phyloP scores from a whole-genome alignment of 2,329 filamentous ascomycete genomes.

The Pseudocercospora musae region DNA sequence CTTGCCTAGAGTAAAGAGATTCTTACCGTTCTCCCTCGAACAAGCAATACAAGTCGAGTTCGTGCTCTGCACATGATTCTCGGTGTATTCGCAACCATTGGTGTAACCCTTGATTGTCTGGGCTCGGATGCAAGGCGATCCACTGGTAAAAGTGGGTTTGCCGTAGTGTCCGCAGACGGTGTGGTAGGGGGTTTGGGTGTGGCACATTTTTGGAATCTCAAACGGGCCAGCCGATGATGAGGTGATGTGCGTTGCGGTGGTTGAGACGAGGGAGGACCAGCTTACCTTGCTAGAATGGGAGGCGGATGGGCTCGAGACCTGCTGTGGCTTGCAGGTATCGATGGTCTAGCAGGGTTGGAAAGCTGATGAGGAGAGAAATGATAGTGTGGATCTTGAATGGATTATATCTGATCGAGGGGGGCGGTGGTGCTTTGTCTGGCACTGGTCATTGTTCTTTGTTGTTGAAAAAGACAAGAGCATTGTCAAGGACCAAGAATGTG shows the following conservation, averaged over 20 bases:
- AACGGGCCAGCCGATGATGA: neutral
- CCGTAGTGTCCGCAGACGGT: slow-evolving; percentile 4
- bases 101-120: neutral
- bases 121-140: neutral
- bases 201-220: neutral
- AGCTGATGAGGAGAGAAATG: neutral
- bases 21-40: neutral
- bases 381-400: neutral
- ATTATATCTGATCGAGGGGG: neutral
- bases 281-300: neutral
- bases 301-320: neutral
- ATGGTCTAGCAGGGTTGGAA: neutral
- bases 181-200: neutral
- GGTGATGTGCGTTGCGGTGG: neutral
- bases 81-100: neutral
- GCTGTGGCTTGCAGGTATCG: neutral
- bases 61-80: neutral
- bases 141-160: neutral
- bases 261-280: neutral
- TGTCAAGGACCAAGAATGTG: neutral
- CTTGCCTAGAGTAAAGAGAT: neutral
- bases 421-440: neutral
- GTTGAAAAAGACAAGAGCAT: neutral
- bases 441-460: neutral
- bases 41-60: neutral